phyloP scores from a whole-genome alignment of 164 flowering plant species.

The Paratinospora sagittata region DNA sequence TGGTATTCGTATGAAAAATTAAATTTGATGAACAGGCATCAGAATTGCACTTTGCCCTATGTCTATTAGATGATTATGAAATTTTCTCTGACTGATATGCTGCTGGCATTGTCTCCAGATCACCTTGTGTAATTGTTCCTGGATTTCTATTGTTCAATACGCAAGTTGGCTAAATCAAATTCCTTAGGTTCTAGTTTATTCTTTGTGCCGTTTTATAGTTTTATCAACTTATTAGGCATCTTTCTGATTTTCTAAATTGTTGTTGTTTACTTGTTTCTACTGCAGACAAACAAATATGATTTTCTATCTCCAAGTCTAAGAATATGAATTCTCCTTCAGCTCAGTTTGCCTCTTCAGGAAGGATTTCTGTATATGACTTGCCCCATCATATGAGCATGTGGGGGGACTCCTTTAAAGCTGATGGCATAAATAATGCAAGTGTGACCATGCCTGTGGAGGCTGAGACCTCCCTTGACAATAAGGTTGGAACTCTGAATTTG shows the following conservation, averaged over 20 bases:
- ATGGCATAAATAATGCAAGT: conserved; percentile 38
- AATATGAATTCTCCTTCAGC: conserved; percentile 67
- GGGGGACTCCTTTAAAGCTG: conserved; percentile 56
- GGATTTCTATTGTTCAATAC: background rate
- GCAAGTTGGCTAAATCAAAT: background rate
- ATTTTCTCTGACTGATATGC: background rate
- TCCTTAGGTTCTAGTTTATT: background rate
- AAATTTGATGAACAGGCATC: background rate
- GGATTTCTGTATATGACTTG: conserved; percentile 66
- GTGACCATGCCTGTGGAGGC: conserved; percentile 36
- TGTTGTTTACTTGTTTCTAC: background rate
- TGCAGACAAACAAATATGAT: conserved; percentile 2
- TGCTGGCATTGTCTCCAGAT: background rate
- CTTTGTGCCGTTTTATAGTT: background rate
- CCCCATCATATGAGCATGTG: conserved; percentile 66
- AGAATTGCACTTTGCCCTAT: background rate
- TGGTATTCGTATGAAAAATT: background rate
- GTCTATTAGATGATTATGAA: background rate
- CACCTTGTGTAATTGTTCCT: background rate
- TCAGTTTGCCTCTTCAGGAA: conserved; percentile 63
- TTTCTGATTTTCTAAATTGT: background rate
- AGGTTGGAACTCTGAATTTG: conserved; percentile 35
- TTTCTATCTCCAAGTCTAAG: conserved; percentile 16
- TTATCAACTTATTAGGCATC: background rate
- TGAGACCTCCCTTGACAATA: conserved; percentile 50